These are phyloP conservation scores for Eucalyptus sp. DNA, from an alignment of 345 rosid genomes.

Conservation along the genomic window DNA sequence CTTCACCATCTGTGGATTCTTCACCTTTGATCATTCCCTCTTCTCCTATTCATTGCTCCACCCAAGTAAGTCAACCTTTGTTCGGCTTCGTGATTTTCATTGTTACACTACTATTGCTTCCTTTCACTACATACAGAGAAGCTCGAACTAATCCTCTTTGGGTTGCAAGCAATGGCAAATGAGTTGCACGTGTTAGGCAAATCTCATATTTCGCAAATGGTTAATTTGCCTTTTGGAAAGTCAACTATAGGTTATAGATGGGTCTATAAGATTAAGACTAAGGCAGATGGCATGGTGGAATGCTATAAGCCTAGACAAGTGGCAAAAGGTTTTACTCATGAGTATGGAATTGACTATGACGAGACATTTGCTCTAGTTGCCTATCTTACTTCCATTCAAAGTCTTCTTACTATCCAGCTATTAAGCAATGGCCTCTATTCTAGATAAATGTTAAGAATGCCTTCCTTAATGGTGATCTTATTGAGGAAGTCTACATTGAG, in stretches of 20 bases:
- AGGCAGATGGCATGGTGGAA: fast-evolving
- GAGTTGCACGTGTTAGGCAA: not conserved
- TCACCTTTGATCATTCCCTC: not conserved
- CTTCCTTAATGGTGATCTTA: not conserved
- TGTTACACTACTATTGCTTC: not conserved
- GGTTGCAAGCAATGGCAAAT: not conserved
- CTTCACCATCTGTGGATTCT: fast-evolving
- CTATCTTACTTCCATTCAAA: fast-evolving
- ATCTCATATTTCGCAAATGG: fast-evolving
- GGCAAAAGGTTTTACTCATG: not conserved
- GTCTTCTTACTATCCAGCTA: fast-evolving
- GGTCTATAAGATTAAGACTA: not conserved
- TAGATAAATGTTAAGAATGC: not conserved
- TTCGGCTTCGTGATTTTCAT: not conserved
- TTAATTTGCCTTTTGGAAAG: not conserved
- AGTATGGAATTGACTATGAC: not conserved
- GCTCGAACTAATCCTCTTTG: not conserved
- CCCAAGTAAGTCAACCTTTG: not conserved
- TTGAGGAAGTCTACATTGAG: no score
- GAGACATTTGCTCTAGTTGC: not conserved
- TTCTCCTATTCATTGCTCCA: not conserved
- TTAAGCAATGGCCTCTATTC: not conserved
- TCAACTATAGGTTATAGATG: not conserved
- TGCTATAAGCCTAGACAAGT: not conserved
- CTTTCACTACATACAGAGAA: not conserved